Conservation (phyloP, 768 basidiomycete genomes). For the Leucogyrophana mollusca region DNA sequence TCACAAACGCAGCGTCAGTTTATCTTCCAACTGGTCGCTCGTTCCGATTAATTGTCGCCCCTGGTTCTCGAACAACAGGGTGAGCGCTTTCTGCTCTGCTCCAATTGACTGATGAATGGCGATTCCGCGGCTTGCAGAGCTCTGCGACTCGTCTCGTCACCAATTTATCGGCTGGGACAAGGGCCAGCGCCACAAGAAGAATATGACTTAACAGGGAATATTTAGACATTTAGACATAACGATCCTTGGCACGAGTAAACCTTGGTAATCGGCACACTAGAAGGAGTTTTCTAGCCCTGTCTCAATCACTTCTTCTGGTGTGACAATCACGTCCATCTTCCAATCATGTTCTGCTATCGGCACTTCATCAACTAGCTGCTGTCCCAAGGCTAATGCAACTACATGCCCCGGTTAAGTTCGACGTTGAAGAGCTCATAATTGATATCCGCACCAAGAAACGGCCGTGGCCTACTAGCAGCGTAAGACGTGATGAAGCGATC, state of each 20-base stretch:
- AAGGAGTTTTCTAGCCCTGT: no score
- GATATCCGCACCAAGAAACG: constrained; percentile 54
- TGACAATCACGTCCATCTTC: constrained; percentile 61
- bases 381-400: constrained; percentile 68
- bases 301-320: constrained; percentile 37
- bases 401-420: constrained; percentile 11
- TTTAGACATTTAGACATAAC: no score
- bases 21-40: constrained; percentile 45
- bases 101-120: constrained; percentile 3
- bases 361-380: constrained; percentile 55
- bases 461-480: constrained; percentile 40
- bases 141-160: constrained; percentile 40
- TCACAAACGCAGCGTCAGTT: constrained; percentile 22
- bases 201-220: constrained; percentile 21
- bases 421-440: constrained; percentile 7
- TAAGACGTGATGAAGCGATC: constrained; percentile 70
- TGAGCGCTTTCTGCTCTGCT: constrained; percentile 17
- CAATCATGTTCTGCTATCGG: constrained; percentile 60
- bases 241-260: no score
- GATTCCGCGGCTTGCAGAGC: constrained; percentile 24
- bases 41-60: constrained; percentile 42
- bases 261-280: no score
- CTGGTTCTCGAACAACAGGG: constrained; percentile 40
- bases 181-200: constrained; percentile 10
- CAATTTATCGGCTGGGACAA: constrained; percentile 19